Conservation (phyloP, 805 yeast genomes). For the Hanseniaspora vineae region DNA sequence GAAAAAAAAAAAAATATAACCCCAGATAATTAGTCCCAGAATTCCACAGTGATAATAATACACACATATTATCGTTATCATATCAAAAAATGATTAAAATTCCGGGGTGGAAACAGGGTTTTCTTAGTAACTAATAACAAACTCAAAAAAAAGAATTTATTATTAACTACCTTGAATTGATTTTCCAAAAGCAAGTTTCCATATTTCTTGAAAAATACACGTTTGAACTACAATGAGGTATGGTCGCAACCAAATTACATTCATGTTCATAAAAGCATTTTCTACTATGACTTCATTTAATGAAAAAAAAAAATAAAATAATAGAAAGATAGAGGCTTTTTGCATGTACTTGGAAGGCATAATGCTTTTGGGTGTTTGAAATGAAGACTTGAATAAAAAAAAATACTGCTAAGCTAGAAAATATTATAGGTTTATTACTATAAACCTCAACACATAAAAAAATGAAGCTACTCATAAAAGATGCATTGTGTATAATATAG, state of each 20-base stretch:
- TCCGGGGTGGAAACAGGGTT: constrained; percentile 1
- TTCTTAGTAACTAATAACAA: no score
- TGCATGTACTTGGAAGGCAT: constrained; percentile 2
- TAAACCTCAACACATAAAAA: no score
- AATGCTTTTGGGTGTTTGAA: constrained; percentile 1
- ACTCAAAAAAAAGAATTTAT: no score
- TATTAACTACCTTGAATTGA: not conserved
- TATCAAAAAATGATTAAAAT: not conserved
- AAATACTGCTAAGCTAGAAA: no score
- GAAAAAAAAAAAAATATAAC: not conserved
- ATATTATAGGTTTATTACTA: not conserved
- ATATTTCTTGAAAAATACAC: not conserved
- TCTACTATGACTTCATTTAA: no score
- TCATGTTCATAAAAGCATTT: not conserved
- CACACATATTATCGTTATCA: not conserved
- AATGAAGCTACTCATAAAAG: no score
- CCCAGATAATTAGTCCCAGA: constrained; percentile 1
- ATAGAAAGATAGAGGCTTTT: no score
- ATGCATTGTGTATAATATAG: no score
- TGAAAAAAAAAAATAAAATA: no score
- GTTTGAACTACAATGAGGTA: constrained; percentile 15
- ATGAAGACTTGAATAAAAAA: no score
- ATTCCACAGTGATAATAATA: not conserved
- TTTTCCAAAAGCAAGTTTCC: not conserved
- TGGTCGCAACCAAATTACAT: constrained; percentile 22